Conservation (phyloP, 2,329 filamentous ascomycete genomes). For the Grosmannia serpens region DNA sequence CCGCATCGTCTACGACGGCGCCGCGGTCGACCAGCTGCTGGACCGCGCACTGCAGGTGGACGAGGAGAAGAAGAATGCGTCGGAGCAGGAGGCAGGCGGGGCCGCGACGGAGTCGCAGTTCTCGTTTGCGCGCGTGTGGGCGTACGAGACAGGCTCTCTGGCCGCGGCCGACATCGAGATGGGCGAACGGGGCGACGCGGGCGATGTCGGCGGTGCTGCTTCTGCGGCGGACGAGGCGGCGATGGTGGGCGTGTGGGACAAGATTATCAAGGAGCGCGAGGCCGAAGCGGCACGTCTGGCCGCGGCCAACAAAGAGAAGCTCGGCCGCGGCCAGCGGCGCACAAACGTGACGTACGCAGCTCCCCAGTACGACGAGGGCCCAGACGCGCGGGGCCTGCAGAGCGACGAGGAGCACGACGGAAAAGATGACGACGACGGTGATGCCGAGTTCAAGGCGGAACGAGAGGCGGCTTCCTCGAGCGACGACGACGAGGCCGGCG, state of each 20-base stretch:
- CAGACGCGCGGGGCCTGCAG: too few species aligned
- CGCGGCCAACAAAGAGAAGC: constrained; percentile 55
- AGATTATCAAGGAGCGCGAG: constrained; percentile 75
- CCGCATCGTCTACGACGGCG: constrained; percentile 70
- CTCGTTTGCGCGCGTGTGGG: constrained; percentile 85
- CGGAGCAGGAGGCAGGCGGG: constrained; percentile 43
- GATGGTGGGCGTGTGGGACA: constrained; percentile 66
- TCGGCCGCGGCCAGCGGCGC: constrained; percentile 72
- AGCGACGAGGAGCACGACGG: constrained; percentile 17
- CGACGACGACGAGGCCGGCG: constrained; percentile 11
- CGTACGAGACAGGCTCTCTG: constrained; percentile 61
- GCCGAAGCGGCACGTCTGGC: constrained; percentile 63
- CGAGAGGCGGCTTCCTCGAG: background rate
- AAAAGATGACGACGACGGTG: constrained; percentile 15
- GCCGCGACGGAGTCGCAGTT: constrained; percentile 65
- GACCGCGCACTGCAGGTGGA: constrained; percentile 71
- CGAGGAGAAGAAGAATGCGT: constrained; percentile 40
- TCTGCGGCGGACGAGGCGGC: background rate
- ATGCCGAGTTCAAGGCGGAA: constrained; percentile 11
- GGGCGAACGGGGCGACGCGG: constrained; percentile 36
- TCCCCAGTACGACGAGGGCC: constrained; percentile 6
- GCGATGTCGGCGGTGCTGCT: constrained; percentile 23
- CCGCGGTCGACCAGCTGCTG: constrained; percentile 79
- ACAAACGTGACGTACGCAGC: constrained; percentile 29
- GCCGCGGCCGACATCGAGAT: constrained; percentile 53